A percentile compares a stretch with the other conserved stretches of the same genome.
Evolutionary conservation across 2,329 filamentous ascomycete genomes (phyloP).

Genomic region (Ascosphaera apis): DNA sequence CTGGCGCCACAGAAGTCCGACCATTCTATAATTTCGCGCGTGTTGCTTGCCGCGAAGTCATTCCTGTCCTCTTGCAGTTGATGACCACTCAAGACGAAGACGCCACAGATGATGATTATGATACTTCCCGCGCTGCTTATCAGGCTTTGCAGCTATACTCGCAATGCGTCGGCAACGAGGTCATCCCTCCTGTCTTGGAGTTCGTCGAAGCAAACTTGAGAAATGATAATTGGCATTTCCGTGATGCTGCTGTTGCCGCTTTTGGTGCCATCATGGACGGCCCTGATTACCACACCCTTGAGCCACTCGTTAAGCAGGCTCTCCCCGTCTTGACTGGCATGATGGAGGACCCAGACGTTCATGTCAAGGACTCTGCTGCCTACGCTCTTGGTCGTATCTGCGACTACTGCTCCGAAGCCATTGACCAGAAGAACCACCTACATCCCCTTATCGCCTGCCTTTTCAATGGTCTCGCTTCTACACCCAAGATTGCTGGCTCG

Average conservation of each 20-base stretch:
- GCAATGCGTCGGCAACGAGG: constrained; percentile 63
- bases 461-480: constrained; percentile 73
- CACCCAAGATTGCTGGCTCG: constrained; percentile 88
- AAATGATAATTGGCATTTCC: constrained; percentile 77
- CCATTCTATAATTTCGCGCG: constrained; percentile 92
- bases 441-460: constrained; percentile 68
- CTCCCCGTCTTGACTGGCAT: constrained; percentile 79
- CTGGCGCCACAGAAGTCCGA: constrained; percentile 62
- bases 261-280: constrained; percentile 99
- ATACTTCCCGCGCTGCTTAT: constrained; percentile 81
- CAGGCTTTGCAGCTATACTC: constrained; percentile 91
- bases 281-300: constrained; percentile 73
- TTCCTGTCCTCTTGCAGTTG: constrained; percentile 69
- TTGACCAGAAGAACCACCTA: constrained; percentile 65
- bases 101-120: constrained; percentile 91
- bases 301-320: constrained; percentile 88
- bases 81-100: constrained; percentile 97
- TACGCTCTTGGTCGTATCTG: constrained; percentile 93
- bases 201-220: constrained; percentile 87
- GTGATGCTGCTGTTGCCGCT: constrained; percentile 87
- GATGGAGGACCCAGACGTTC: constrained; percentile 69
- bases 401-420: constrained; percentile 74
- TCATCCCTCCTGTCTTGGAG: constrained; percentile 64
- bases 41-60: constrained; percentile 79
- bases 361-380: constrained; percentile 87